phyloP scores from a whole-genome alignment of 352 stramenopile species.

The Discostella stelligera region DNA sequence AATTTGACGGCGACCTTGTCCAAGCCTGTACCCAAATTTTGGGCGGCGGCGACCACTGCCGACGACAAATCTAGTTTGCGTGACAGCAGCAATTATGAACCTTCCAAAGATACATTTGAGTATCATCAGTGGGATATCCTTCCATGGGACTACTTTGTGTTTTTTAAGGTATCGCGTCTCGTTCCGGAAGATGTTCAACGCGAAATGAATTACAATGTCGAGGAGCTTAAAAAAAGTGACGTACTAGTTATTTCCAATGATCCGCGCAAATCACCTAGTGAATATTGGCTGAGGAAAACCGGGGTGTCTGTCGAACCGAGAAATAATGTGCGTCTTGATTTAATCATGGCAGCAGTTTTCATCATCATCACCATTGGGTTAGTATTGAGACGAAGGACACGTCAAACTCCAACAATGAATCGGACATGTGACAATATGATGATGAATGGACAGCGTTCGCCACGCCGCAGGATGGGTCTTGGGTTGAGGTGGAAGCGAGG shows the following conservation, averaged over 20 bases:
- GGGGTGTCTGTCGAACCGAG: slow-evolving; percentile 15
- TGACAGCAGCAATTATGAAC: neutral
- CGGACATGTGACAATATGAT: neutral
- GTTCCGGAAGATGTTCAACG: slow-evolving; percentile 40
- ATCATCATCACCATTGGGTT: neutral
- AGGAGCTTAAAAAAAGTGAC: slow-evolving; percentile 18
- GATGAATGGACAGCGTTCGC: neutral
- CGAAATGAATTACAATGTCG: slow-evolving; percentile 30
- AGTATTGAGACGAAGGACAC: neutral
- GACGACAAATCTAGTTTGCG: neutral
- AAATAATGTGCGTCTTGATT: neutral
- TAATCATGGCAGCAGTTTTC: neutral
- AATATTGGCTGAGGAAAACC: slow-evolving; percentile 30
- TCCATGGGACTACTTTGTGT: slow-evolving; percentile 44
- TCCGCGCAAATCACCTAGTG: slow-evolving; percentile 27
- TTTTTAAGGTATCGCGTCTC: slow-evolving; percentile 44
- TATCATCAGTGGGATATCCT: slow-evolving; percentile 47
- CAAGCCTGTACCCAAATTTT: slow-evolving; percentile 14
- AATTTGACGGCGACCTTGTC: slow-evolving; percentile 31
- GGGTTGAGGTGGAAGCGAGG: slow-evolving; percentile 2
- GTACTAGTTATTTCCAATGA: slow-evolving; percentile 31
- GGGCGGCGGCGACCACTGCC: neutral
- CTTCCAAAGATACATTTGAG: slow-evolving; percentile 30
- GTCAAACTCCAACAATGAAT: neutral
- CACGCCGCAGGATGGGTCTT: neutral